phyloP scores from a whole-genome alignment of 352 stramenopile species.

The Pythium vanterpoolii region DNA sequence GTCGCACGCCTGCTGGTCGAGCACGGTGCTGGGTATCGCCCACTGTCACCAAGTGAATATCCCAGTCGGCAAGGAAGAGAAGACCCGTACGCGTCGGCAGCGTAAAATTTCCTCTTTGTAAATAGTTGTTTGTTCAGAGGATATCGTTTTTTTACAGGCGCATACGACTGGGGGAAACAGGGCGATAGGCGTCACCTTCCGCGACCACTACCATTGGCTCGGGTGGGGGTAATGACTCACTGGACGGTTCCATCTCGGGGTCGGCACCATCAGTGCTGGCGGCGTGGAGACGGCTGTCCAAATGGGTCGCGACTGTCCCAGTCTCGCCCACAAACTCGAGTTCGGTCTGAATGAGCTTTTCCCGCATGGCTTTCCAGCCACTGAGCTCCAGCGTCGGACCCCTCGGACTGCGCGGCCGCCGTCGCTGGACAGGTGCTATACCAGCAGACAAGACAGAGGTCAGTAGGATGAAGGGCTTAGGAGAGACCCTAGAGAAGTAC shows the following conservation, averaged over 20 bases:
- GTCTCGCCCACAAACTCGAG: slow-evolving; percentile 32
- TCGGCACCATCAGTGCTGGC: slow-evolving; percentile 6
- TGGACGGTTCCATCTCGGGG: neutral
- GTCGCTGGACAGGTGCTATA: slow-evolving; percentile 15
- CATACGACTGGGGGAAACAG: slow-evolving; percentile 41
- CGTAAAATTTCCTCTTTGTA: neutral
- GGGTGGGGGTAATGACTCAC: slow-evolving; percentile 2
- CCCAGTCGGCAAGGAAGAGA: slow-evolving; percentile 1
- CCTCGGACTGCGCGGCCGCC: slow-evolving; percentile 15
- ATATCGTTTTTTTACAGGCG: slow-evolving; percentile 19
- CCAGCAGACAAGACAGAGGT: neutral
- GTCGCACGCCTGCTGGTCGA: slow-evolving; percentile 13
- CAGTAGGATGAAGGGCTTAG: neutral
- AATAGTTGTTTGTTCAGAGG: neutral
- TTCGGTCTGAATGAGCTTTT: slow-evolving; percentile 48
- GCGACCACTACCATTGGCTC: slow-evolving; percentile 30
- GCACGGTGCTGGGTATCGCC: slow-evolving; percentile 11
- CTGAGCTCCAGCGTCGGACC: slow-evolving; percentile 41
- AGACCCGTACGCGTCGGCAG: neutral
- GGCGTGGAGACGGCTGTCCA: slow-evolving; percentile 9
- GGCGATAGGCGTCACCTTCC: slow-evolving; percentile 40
- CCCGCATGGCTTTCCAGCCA: slow-evolving; percentile 54
- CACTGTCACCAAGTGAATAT: slow-evolving; percentile 19
- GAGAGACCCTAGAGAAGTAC: neutral
- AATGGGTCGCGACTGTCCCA: slow-evolving; percentile 4